phyloP scores from a whole-genome alignment of 2,329 filamentous ascomycete species.

The Aureobasidium sp. region DNA sequence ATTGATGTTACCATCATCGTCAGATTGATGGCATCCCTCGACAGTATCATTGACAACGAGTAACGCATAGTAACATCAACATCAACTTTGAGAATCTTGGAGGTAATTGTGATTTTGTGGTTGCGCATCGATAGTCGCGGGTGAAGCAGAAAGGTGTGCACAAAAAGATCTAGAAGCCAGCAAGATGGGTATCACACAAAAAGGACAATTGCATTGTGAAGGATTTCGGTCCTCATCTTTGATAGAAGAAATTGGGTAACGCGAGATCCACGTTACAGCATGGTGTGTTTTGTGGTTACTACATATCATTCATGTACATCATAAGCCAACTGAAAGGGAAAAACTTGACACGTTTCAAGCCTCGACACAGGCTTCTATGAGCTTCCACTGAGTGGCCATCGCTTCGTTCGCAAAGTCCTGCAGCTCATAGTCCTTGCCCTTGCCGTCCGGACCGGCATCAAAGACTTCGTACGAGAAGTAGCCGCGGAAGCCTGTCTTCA shows the following conservation, averaged over 20 bases:
- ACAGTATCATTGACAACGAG: too few relatives aligned
- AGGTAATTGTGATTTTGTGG: too few relatives aligned
- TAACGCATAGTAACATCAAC: not conserved
- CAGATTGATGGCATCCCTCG: too few relatives aligned
- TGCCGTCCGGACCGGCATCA: conserved; percentile 48
- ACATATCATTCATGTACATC: not conserved
- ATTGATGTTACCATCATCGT: too few relatives aligned
- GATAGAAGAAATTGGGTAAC: too few relatives aligned
- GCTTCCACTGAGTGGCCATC: conserved; percentile 24
- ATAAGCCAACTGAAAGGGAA: not conserved
- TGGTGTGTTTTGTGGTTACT: not conserved
- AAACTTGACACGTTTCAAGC: not conserved
- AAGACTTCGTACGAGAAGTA: conserved; percentile 66
- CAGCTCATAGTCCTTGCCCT: conserved; percentile 43
- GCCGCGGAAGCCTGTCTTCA: conserved; percentile 56
- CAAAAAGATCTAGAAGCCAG: not conserved
- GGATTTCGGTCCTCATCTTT: not conserved
- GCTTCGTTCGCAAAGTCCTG: conserved; percentile 26
- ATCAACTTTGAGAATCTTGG: not conserved
- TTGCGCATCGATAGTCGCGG: too few relatives aligned
- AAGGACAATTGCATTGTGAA: not conserved
- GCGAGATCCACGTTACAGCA: not conserved
- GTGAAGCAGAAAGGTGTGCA: not conserved
- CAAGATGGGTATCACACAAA: not conserved
- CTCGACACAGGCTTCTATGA: conserved; percentile 33